Conservation (phyloP, 345 rosid species). For the Populus alba region DNA sequence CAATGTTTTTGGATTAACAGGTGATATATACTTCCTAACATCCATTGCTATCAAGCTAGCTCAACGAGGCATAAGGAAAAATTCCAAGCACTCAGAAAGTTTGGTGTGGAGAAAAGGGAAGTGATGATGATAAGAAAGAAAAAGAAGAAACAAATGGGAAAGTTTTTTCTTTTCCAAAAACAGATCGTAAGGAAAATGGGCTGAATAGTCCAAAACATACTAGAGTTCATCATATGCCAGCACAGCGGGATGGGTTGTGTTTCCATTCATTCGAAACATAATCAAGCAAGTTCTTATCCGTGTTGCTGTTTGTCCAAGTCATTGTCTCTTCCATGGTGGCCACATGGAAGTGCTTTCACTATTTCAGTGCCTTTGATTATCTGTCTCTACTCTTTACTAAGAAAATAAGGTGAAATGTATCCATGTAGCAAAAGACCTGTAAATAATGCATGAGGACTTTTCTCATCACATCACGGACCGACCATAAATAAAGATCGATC, state of each 20-base stretch:
- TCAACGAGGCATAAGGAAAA: no score
- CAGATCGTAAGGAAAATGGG: neutral
- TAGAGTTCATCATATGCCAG: neutral
- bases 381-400: neutral
- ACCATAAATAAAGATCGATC: no score
- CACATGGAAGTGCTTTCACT: neutral
- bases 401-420: neutral
- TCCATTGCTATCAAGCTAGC: no score
- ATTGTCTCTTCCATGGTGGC: neutral
- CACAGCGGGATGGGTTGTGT: constrained; percentile 7
- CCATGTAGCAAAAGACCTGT: neutral
- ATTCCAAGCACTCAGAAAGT: no score
- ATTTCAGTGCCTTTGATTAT: neutral
- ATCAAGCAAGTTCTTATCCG: neutral
- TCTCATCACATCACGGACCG: neutral
- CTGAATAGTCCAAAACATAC: neutral
- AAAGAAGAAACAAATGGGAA: neutral
- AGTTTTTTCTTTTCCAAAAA: neutral
- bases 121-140: no score
- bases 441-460: neutral
- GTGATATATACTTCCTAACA: no score
- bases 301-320: neutral
- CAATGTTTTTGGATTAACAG: neutral
- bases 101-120: no score
- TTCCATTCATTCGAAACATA: neutral